Percentiles rank a stretch among this genome's conserved stretches.
These are phyloP conservation scores for Albizia julibrissin DNA, from an alignment of 306 rosid species.

Conservation along the genomic window DNA sequence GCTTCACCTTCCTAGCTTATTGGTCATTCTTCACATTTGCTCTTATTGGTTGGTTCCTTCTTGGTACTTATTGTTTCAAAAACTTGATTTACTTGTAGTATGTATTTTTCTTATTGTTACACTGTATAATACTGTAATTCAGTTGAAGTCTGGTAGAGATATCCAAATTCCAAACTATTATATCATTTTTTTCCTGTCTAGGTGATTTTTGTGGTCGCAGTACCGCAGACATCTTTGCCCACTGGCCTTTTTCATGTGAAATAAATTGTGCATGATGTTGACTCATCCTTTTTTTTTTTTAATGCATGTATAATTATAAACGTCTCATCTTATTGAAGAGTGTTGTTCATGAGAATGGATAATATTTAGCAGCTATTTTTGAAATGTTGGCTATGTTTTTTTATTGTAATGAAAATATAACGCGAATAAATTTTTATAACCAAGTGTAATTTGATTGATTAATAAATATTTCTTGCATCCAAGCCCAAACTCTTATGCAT, in stretches of 20 bases:
- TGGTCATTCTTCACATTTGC: constrained; percentile 53
- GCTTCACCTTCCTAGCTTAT: constrained; percentile 68
- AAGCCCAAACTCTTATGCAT: neutral
- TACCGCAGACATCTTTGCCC: constrained; percentile 8
- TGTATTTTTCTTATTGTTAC: constrained; percentile 9
- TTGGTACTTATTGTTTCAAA: constrained; percentile 85
- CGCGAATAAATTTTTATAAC: neutral
- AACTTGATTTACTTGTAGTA: constrained; percentile 73
- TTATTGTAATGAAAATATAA: too few species aligned
- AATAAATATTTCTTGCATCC: neutral
- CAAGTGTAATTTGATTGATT: neutral
- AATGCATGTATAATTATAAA: neutral
- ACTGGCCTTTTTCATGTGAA: neutral
- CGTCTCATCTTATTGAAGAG: neutral
- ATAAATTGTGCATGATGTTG: constrained; percentile 1
- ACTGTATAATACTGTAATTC: constrained; percentile 35
- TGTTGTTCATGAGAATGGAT: neutral
- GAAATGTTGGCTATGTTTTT: neutral
- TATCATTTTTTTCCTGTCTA: neutral
- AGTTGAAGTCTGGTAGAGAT: constrained; percentile 14
- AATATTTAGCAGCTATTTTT: neutral
- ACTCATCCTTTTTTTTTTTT: neutral
- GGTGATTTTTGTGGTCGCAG: constrained; percentile 5
- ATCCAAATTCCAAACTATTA: neutral
- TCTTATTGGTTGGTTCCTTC: constrained; percentile 88